phyloP scores from a whole-genome alignment of 139 green algal genomes.

The Chlamydomonas asymmetrica region DNA sequence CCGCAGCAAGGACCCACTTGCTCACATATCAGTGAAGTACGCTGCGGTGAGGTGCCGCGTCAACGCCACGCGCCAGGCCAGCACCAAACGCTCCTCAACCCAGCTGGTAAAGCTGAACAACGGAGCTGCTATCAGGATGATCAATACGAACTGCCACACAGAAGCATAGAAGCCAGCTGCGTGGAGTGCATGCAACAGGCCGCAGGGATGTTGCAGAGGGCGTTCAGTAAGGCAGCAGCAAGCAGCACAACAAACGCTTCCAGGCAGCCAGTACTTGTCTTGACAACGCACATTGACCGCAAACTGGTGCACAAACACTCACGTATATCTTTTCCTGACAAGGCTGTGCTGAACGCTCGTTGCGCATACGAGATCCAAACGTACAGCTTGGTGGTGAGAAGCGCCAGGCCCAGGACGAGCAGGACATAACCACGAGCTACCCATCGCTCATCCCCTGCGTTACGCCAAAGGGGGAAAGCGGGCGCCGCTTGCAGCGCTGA shows the following conservation, averaged over 20 bases:
- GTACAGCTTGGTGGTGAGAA: constrained; percentile 11
- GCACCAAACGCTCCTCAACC: constrained; percentile 49
- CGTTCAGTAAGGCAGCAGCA: not conserved
- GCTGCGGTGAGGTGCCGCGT: constrained; percentile 20
- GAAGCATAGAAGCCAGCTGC: constrained; percentile 36
- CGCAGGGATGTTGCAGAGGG: not conserved
- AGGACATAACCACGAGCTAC: constrained; percentile 17
- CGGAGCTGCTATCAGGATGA: constrained; percentile 42
- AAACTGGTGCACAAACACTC: not conserved
- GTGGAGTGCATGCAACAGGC: not conserved
- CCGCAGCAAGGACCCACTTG: constrained; percentile 5
- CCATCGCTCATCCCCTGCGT: constrained; percentile 33
- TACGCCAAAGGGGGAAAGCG: not conserved
- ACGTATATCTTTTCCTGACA: constrained; percentile 34
- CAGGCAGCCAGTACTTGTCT: not conserved
- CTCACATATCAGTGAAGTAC: constrained; percentile 36
- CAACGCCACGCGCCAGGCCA: constrained; percentile 41
- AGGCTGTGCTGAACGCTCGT: constrained; percentile 32
- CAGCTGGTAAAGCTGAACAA: constrained; percentile 42
- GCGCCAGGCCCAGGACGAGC: constrained; percentile 15
- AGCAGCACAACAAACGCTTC: not conserved
- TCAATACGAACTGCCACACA: constrained; percentile 36
- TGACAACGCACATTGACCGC: not conserved
- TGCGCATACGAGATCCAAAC: constrained; percentile 32
- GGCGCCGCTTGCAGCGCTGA: not conserved